Percentiles rank a stretch among this genome's conserved stretches.
These are phyloP conservation scores for Rhodotorula sp. DNA, from an alignment of 1,284 basidiomycete genomes.

Conservation along the genomic window DNA sequence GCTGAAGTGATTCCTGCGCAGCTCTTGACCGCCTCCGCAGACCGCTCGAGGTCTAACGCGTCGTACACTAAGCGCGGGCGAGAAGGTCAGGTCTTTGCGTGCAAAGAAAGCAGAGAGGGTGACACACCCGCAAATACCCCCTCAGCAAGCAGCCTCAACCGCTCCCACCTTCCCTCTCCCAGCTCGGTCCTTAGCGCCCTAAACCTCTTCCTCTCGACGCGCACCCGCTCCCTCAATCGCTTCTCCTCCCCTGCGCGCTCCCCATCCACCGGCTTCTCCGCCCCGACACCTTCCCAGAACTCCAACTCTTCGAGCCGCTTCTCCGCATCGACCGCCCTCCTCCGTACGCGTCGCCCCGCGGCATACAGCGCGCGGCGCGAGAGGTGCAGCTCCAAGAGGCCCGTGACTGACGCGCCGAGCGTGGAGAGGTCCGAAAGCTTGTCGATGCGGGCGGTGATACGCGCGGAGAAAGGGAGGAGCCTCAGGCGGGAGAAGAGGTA, in stretches of 20 bases:
- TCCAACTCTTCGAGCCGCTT: slow-evolving; percentile 21
- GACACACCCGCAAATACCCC: slow-evolving; percentile 31
- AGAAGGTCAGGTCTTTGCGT: not conserved
- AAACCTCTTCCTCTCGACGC: slow-evolving; percentile 10
- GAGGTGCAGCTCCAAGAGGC: not conserved
- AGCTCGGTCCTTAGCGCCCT: slow-evolving; percentile 12
- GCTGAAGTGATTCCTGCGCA: slow-evolving; percentile 4
- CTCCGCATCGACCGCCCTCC: slow-evolving; percentile 7
- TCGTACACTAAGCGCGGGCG: slow-evolving; percentile 19
- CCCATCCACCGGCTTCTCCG: not conserved
- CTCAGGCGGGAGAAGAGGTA: slow-evolving; percentile 24
- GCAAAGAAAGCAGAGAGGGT: no score
- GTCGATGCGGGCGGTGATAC: slow-evolving; percentile 7
- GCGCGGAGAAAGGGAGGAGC: slow-evolving; percentile 1
- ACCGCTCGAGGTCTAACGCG: slow-evolving; percentile 23
- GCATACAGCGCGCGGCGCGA: not conserved
- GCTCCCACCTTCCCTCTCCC: slow-evolving; percentile 22
- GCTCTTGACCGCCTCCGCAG: slow-evolving; percentile 11
- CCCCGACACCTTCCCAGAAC: slow-evolving; percentile 14
- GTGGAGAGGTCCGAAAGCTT: slow-evolving; percentile 10
- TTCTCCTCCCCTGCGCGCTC: slow-evolving; percentile 5
- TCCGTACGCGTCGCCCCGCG: not conserved
- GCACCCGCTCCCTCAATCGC: slow-evolving; percentile 11
- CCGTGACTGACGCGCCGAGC: slow-evolving; percentile 7
- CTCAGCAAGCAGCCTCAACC: slow-evolving; percentile 17